These are phyloP conservation scores for Leccinum subrobustum DNA, from an alignment of 1,284 basidiomycete genomes.

Conservation along the genomic window DNA sequence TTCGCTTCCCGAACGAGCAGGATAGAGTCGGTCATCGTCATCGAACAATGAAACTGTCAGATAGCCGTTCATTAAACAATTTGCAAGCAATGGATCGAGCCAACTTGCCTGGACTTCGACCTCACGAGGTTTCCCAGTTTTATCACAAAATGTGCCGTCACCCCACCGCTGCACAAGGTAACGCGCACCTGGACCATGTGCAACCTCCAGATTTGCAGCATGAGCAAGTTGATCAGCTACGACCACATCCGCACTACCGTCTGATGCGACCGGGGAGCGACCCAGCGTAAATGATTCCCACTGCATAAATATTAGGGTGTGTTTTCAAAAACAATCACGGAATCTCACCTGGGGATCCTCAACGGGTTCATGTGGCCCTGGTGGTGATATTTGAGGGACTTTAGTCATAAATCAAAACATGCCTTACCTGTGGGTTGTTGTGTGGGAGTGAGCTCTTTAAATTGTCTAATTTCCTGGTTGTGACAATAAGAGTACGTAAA, in stretches of 20 bases:
- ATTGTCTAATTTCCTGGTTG: conserved; percentile 86
- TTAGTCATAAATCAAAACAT: conserved; percentile 16
- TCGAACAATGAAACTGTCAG: conserved; percentile 87
- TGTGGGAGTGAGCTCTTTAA: conserved; percentile 65
- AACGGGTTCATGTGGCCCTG: conserved; percentile 70
- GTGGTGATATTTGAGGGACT: conserved; percentile 17
- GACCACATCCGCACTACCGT: conserved; percentile 63
- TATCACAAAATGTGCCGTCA: conserved; percentile 89
- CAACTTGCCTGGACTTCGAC: conserved; percentile 85
- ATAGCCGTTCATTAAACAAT: conserved; percentile 15
- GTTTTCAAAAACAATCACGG: conserved; percentile 20
- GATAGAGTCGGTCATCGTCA: conserved; percentile 84
- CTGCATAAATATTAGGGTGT: conserved; percentile 38
- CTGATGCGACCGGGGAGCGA: conserved; percentile 58
- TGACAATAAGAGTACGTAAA: conserved; percentile 97
- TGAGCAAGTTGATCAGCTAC: conserved; percentile 63
- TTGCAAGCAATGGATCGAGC: conserved; percentile 7
- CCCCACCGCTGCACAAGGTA: conserved; percentile 92
- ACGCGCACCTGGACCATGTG: conserved; percentile 72
- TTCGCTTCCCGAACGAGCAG: conserved; percentile 90
- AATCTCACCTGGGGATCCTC: conserved; percentile 72
- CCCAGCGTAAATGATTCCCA: conserved; percentile 83
- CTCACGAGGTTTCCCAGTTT: conserved; percentile 80
- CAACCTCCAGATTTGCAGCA: conserved; percentile 69
- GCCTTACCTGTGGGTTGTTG: conserved; percentile 63